Base-by-base conservation (phyloP, 2,329 filamentous ascomycete species). In the Talaromyces marneffei region DNA sequence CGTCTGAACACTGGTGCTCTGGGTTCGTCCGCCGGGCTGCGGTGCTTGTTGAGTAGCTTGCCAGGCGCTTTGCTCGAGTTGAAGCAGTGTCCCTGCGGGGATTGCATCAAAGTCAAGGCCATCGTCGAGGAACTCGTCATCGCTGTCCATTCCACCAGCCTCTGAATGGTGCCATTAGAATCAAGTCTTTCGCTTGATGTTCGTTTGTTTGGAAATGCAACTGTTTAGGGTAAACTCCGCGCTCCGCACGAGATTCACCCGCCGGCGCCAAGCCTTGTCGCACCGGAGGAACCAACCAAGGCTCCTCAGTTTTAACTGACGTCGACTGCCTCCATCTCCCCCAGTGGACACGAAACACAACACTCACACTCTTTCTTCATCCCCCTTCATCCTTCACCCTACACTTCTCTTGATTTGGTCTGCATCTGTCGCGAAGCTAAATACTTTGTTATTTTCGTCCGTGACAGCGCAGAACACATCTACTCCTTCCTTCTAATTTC, bases 121-220 rank as follows among this genome's bases (percentile, higher is more conserved):
- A 64, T 79, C 76, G 65, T 79, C 78, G 61, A 77, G 79, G 70
- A 79, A 79, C 67, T 75, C 75, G 62, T 78, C 77, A 68, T 78
- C 77, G 70, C 73, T 75, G 72, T 78, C 78, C 78, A 79, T 79
- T 69, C 75, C 76, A 75, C 71, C 60, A 25, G 57, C 56, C 52
- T 54, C 55, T 40, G 33, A 65, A 50, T 64, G 64, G 65, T 66
- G 73, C 73, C 74, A 76, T 75, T 70, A 71, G 52, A 53, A 73
- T 50, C 29, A 52, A 67, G 64, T 23, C 57, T 35, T 23, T 55
- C 3, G 33, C 44, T 40, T 35, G 46, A 31, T 37, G 20, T n/a
- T 57, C 29, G 35, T 14, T 40, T 10, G 18, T 20, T 53, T 53
- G 4, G 4, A 35, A 14, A 35, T 35, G 29, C n/a, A 33, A 29